These are phyloP conservation scores for Pseudogymnoascus sp. DNA, from an alignment of 2,329 filamentous ascomycete species.

Conservation along the genomic window DNA sequence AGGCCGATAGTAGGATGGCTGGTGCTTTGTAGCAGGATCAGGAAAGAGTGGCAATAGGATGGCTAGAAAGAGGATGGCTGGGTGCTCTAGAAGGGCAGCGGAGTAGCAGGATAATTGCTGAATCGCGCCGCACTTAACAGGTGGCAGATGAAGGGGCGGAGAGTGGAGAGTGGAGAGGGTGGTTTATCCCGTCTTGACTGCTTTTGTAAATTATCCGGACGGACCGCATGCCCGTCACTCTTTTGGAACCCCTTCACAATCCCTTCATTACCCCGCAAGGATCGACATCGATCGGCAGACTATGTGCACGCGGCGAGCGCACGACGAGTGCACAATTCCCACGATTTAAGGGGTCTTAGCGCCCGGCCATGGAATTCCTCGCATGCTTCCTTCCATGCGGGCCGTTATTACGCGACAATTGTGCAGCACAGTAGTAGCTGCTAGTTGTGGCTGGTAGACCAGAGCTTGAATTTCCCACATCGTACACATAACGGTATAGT, in stretches of 20 bases:
- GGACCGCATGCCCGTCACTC: neutral
- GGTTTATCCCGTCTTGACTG: neutral
- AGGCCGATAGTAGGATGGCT: neutral
- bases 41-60: neutral
- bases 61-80: neutral
- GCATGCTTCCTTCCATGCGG: neutral
- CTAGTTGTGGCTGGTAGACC: neutral
- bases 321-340: neutral
- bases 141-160: constrained; percentile 1
- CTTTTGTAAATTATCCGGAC: neutral
- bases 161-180: neutral
- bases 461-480: neutral
- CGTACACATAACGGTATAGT: neutral
- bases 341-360: neutral
- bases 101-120: neutral
- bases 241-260: neutral
- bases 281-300: neutral
- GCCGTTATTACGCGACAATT: constrained; percentile 1
- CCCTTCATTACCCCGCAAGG: constrained; percentile 5
- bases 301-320: neutral
- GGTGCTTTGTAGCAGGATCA: neutral
- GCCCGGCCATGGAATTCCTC: neutral
- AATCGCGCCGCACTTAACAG: neutral
- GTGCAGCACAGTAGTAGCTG: neutral
- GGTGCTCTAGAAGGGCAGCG: neutral